Percentiles rank a stretch among this genome's conserved stretches.
Evolutionary conservation across 345 rosid species (phyloP).

Genomic region (Salix exigua): DNA sequence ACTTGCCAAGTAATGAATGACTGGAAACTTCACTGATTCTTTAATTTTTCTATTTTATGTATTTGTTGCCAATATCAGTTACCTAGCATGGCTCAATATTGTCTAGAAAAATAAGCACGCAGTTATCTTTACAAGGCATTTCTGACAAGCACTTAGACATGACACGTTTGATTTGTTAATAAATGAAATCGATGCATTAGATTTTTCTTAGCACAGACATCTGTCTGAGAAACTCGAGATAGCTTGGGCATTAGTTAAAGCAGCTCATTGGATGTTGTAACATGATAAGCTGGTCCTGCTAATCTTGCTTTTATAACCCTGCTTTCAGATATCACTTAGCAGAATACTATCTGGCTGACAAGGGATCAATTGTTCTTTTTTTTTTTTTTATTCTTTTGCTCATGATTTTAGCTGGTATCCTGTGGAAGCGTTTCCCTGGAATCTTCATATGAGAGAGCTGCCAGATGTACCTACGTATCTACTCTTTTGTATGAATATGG

Average conservation of each 20-base stretch:
- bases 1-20: neutral
- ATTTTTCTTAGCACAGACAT: neutral
- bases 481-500: constrained; percentile 47
- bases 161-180: neutral
- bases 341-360: too few species aligned
- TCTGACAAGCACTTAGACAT: neutral
- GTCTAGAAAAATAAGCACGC: too few species aligned
- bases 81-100: neutral
- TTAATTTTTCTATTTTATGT: neutral
- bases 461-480: constrained; percentile 45
- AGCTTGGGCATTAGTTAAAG: neutral
- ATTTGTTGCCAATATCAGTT: neutral
- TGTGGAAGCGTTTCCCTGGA: constrained; percentile 47
- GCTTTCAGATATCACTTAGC: too few species aligned
- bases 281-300: neutral
- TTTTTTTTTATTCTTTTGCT: neutral
- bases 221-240: neutral
- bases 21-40: neutral
- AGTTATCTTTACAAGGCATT: neutral
- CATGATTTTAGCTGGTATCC: constrained; percentile 37
- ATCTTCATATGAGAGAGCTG: constrained; percentile 52
- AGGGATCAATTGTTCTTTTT: neutral
- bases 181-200: neutral
- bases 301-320: neutral
- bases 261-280: too few species aligned